phyloP scores from a whole-genome alignment of 1,284 basidiomycete genomes.

The Trichosporon sp. region DNA sequence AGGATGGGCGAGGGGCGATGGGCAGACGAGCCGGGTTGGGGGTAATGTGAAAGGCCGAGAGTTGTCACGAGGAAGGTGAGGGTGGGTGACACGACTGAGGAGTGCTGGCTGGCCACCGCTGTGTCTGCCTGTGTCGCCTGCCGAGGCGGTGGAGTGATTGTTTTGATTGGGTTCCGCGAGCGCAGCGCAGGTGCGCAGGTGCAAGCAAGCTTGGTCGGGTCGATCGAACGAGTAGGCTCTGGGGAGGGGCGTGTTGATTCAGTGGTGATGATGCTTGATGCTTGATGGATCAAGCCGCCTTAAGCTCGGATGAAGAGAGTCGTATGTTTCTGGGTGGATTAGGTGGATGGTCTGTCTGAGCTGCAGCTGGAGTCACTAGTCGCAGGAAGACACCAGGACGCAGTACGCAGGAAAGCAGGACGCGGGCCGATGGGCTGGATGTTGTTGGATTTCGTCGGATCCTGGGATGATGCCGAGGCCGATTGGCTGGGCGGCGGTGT shows the following conservation, averaged over 20 bases:
- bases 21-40: background rate
- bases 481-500: conserved; percentile 8
- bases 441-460: conserved; percentile 3
- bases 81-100: conserved; percentile 17
- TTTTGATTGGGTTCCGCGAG: conserved; percentile 15
- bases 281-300: conserved; percentile 14
- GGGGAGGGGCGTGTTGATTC: background rate
- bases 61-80: conserved; percentile 15
- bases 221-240: conserved; percentile 2
- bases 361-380: too few relatives aligned
- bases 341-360: background rate
- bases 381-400: background rate
- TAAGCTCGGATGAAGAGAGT: conserved; percentile 17
- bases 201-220: background rate
- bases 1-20: background rate
- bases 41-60: conserved; percentile 17
- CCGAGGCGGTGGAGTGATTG: background rate
- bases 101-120: background rate
- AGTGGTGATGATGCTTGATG: conserved; percentile 18
- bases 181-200: background rate
- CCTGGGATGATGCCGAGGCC: background rate
- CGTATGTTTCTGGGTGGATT: background rate
- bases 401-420: background rate
- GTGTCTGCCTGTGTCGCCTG: background rate
- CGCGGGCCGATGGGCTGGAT: background rate